These are phyloP conservation scores for Mortierella sp. DNA, from an alignment of 371 early-diverging fungal genomes.

Conservation along the genomic window DNA sequence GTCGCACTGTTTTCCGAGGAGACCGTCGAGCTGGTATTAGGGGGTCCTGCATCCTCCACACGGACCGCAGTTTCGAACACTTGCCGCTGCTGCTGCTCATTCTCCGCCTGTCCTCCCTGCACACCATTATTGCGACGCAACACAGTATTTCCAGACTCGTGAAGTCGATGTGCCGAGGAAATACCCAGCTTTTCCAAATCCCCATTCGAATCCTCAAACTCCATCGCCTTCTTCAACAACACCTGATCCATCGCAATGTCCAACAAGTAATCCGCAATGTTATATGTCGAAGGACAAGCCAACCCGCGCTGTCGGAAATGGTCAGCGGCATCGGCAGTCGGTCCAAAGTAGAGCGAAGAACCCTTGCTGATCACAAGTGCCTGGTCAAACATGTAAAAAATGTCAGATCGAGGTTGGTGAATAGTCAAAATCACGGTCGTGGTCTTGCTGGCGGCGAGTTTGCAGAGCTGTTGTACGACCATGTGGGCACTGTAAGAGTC, in stretches of 20 bases:
- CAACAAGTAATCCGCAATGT: conserved; percentile 75
- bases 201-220: background rate
- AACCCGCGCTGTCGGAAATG: conserved; percentile 60
- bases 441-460: conserved; percentile 63
- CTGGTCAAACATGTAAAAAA: conserved; percentile 67
- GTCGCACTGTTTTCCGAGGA: background rate
- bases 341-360: conserved; percentile 61
- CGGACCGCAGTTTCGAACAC: background rate
- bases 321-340: conserved; percentile 54
- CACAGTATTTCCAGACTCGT: background rate
- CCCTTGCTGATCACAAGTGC: conserved; percentile 67
- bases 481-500: conserved; percentile 83
- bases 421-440: conserved; percentile 63
- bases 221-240: conserved; percentile 2
- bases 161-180: background rate
- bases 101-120: background rate
- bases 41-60: background rate
- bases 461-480: conserved; percentile 70
- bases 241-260: conserved; percentile 58
- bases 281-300: conserved; percentile 72
- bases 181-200: background rate
- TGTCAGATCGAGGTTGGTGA: conserved; percentile 72
- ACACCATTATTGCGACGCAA: background rate
- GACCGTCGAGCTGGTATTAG: background rate
- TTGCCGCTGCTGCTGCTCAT: background rate